Percentiles rank a stretch among this genome's conserved stretches.
These are phyloP conservation scores for Nakazawaea ambrosiae DNA, from an alignment of 805 yeast genomes.

Conservation along the genomic window DNA sequence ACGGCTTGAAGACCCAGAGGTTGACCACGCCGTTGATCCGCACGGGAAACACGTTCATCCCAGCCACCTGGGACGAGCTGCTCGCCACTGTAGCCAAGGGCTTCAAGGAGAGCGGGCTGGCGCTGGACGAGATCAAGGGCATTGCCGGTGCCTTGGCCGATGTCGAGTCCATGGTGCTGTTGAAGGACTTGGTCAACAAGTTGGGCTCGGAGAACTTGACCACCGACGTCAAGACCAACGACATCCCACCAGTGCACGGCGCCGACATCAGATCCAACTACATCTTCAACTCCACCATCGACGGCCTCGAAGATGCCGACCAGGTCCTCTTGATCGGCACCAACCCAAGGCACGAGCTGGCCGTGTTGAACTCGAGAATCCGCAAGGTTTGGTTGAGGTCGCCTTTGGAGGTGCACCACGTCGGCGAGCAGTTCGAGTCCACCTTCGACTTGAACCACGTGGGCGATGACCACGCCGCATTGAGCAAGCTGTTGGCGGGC, in stretches of 20 bases:
- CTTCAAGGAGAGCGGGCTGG: conserved; percentile 45
- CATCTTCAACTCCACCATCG: conserved; percentile 71
- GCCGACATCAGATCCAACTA: conserved; percentile 74
- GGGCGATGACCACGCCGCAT: conserved; percentile 53
- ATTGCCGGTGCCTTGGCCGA: conserved; percentile 77
- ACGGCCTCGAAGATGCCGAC: conserved; percentile 79
- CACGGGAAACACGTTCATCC: conserved; percentile 59
- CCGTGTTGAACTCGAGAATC: conserved; percentile 77
- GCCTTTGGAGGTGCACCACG: conserved; percentile 57
- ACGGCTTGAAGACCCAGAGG: conserved; percentile 81
- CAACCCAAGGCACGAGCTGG: conserved; percentile 86
- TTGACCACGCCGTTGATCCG: conserved; percentile 74
- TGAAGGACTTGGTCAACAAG: conserved; percentile 71
- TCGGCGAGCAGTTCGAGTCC: conserved; percentile 74
- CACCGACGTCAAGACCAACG: conserved; percentile 57
- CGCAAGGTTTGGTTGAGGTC: conserved; percentile 75
- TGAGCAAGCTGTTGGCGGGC: conserved; percentile 57
- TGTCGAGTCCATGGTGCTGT: conserved; percentile 75
- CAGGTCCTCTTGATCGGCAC: conserved; percentile 76
- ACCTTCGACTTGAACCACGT: conserved; percentile 61
- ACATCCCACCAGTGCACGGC: conserved; percentile 55
- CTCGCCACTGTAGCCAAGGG: conserved; percentile 62
- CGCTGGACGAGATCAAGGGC: conserved; percentile 70
- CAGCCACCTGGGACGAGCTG: conserved; percentile 86
- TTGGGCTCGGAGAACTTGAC: conserved; percentile 79